Evolutionary conservation across 768 basidiomycete genomes (phyloP).

Genomic region (Amanita molliuscula): DNA sequence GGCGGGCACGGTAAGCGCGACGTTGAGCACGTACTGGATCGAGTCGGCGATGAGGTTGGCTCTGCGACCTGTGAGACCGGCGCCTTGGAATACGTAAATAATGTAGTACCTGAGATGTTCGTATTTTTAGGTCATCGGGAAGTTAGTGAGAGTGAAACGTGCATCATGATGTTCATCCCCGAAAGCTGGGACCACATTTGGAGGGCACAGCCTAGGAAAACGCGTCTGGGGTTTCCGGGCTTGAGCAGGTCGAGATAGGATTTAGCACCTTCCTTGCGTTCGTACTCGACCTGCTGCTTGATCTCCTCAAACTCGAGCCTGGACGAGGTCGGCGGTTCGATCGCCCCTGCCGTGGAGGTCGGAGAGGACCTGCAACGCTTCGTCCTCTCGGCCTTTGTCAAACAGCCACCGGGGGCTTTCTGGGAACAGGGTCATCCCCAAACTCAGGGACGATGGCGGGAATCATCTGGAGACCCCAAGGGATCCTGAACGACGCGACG

Average conservation of each 20-base stretch:
- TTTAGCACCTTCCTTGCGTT: slow-evolving; percentile 62
- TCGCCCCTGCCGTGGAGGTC: slow-evolving; percentile 66
- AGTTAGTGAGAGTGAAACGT: slow-evolving; percentile 8
- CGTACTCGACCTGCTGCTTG: slow-evolving; percentile 43
- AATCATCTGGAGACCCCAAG: slow-evolving; percentile 74
- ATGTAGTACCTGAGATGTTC: slow-evolving; percentile 40
- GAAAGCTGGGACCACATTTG: slow-evolving; percentile 77
- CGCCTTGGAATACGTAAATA: slow-evolving; percentile 67
- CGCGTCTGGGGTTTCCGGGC: slow-evolving; percentile 58
- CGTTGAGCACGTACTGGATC: slow-evolving; percentile 53
- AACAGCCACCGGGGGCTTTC: slow-evolving; percentile 67
- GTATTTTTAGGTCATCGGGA: not conserved
- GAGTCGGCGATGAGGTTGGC: slow-evolving; percentile 64
- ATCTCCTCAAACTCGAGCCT: slow-evolving; percentile 64
- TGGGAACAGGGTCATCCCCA: slow-evolving; percentile 61
- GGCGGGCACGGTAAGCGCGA: slow-evolving; percentile 34
- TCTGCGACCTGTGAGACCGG: slow-evolving; percentile 67
- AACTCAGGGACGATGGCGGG: slow-evolving; percentile 59
- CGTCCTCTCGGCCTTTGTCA: slow-evolving; percentile 48
- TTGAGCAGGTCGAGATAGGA: slow-evolving; percentile 59
- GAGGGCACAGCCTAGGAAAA: slow-evolving; percentile 55
- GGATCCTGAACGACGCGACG: slow-evolving; percentile 66
- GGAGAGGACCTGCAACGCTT: slow-evolving; percentile 63
- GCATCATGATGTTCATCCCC: slow-evolving; percentile 83
- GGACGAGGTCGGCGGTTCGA: slow-evolving; percentile 46